A percentile compares a stretch with the other conserved stretches of the same genome.
Conservation (phyloP, 164 flowering plant species). For the Liriodendron chinense region DNA sequence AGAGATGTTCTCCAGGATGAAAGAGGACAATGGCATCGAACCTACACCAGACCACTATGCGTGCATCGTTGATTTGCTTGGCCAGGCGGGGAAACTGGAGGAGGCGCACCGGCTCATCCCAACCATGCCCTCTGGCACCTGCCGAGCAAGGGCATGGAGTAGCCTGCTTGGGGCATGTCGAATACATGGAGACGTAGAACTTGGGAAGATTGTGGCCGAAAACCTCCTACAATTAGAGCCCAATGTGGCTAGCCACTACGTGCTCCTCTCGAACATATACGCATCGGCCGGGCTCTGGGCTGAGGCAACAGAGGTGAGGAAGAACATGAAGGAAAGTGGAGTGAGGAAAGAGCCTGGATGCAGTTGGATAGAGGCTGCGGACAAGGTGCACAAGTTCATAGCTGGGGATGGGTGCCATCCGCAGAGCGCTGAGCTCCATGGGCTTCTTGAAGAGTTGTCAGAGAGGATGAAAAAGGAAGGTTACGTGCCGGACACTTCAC, state of each 20-base stretch:
- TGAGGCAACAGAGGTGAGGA: constrained; percentile 53
- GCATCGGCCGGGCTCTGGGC: constrained; percentile 78
- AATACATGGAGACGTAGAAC: constrained; percentile 53
- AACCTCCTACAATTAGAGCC: constrained; percentile 62
- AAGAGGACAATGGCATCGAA: constrained; percentile 48
- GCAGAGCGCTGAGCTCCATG: constrained; percentile 47
- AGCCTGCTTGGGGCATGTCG: constrained; percentile 84
- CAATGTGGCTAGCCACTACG: constrained; percentile 72
- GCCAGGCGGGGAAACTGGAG: constrained; percentile 64
- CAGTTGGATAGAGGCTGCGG: constrained; percentile 74
- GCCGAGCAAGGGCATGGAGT: constrained; percentile 64
- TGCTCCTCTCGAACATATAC: constrained; percentile 75
- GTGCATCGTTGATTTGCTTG: constrained; percentile 78
- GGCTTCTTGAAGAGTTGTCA: constrained; percentile 42
- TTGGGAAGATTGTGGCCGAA: constrained; percentile 65
- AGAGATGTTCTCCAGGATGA: constrained; percentile 52
- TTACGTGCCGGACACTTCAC: constrained; percentile 87
- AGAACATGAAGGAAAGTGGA: constrained; percentile 63
- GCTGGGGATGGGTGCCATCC: constrained; percentile 69
- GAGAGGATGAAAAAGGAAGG: constrained; percentile 65
- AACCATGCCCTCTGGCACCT: constrained; percentile 44
- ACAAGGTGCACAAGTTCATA: constrained; percentile 62
- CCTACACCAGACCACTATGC: constrained; percentile 76
- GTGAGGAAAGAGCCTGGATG: constrained; percentile 81
- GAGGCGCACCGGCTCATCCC: constrained; percentile 57